Percentiles rank a stretch among this genome's conserved stretches.
phyloP scores from a whole-genome alignment of 768 basidiomycete genomes.

The Suillus hirtellus region DNA sequence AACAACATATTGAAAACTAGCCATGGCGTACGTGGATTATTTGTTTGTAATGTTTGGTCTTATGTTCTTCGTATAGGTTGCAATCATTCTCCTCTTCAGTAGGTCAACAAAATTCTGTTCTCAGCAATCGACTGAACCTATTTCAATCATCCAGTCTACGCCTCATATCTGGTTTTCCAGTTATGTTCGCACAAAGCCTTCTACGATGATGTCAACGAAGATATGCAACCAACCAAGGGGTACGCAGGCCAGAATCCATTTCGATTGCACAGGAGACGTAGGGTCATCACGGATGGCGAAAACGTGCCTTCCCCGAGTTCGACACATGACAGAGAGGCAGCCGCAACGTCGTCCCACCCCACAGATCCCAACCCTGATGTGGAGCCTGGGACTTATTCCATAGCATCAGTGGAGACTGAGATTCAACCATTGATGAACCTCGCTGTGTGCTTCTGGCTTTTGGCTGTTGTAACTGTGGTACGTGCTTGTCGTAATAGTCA shows the following conservation, averaged over 20 bases:
- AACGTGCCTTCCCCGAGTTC: neutral
- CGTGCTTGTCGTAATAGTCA: slow-evolving; percentile 22
- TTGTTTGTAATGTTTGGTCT: neutral
- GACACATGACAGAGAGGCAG: neutral
- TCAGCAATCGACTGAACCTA: slow-evolving; percentile 1
- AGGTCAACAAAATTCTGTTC: slow-evolving; percentile 23
- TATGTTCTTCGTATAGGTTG: slow-evolving; percentile 45
- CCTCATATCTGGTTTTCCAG: slow-evolving; percentile 74
- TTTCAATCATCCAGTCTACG: slow-evolving; percentile 56
- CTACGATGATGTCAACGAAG: slow-evolving; percentile 51
- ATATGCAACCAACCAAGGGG: slow-evolving; percentile 38
- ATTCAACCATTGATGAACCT: slow-evolving; percentile 54
- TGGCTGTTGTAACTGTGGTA: slow-evolving; percentile 64
- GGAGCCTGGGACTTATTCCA: neutral
- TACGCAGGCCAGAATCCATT: slow-evolving; percentile 45
- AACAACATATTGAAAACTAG: slow-evolving; percentile 72
- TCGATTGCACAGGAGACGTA: neutral
- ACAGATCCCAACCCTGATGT: neutral
- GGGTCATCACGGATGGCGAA: neutral
- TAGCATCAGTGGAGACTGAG: slow-evolving; percentile 24
- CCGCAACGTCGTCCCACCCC: neutral
- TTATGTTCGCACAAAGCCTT: slow-evolving; percentile 75
- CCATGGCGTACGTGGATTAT: slow-evolving; percentile 58
- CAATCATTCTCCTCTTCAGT: slow-evolving; percentile 80
- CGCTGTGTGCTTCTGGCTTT: slow-evolving; percentile 49